Base-by-base conservation (phyloP, 768 basidiomycete genomes). In the Tulasnella sp. region DNA sequence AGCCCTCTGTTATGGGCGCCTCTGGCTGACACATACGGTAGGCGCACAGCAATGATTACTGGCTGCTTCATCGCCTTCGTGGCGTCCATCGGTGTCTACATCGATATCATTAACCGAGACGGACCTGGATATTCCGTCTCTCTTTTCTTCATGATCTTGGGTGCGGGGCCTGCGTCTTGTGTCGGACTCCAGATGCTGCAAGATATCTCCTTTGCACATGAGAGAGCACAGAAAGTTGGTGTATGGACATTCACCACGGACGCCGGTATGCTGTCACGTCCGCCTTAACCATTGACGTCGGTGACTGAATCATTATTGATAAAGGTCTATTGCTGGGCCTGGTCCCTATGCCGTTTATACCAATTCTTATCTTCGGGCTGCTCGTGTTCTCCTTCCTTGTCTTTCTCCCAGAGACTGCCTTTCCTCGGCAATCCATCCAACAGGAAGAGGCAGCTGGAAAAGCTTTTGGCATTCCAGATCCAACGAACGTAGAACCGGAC, bases 61-160 rank as follows among this genome's bases (percentile, higher is more conserved):
- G 60, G 60, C 2, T 57, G 57, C 41, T 15, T 52, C 31, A 35
- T 61, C n/a, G 60, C 60, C 2, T 39, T 61, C 50, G 41, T 51
- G 21, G 35, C 60, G 3, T 53, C 43, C 27, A 59, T 61, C 14
- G 60, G 60, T 6, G n/a, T n/a, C n/a, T n/a, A n/a, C n/a, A n/a
- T n/a, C n/a, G 36, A 29, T 23, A 59, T 50, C 9, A 39, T 53
- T 23, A 34, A 49, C 17, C 43, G 35, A n/a, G 54, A 37, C 27
- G 53, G 54, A 31, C 7, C 35, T 15, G 60, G 59, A n/a, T 61
- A 61, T 43, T 60, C 60, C 59, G 59, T 41, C 14, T 17, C 46
- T 31, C 59, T 59, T 14, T 61, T 61, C 42, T 45, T 61, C 19
- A 59, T 60, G 32, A 59, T 59, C 29, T 61, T 59, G 60, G 60